phyloP scores from a whole-genome alignment of 768 basidiomycete genomes.

The Megacollybia marginata region DNA sequence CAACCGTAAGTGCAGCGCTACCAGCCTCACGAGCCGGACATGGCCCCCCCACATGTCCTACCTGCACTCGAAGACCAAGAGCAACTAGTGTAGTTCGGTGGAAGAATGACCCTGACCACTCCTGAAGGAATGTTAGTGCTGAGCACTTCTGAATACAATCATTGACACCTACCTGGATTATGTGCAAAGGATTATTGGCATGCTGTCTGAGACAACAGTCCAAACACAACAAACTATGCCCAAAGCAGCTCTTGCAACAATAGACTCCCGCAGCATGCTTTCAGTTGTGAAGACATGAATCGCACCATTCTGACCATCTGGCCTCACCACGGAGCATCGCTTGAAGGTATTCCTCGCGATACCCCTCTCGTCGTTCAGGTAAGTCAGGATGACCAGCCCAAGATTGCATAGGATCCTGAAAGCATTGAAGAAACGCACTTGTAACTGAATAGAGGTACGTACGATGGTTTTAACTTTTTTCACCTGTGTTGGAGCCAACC shows the following conservation, averaged over 20 bases:
- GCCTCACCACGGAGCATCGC: background rate
- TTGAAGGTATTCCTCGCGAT: background rate
- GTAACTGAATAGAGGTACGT: background rate
- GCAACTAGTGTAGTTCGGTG: background rate
- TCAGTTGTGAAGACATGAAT: background rate
- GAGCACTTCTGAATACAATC: background rate
- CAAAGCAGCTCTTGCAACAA: background rate
- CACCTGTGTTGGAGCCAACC: background rate
- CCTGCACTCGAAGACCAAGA: background rate
- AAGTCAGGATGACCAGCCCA: background rate
- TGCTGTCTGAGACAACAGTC: background rate
- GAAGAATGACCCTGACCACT: background rate
- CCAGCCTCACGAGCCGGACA: background rate
- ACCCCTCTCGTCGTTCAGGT: background rate
- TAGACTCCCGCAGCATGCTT: background rate
- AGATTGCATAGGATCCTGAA: background rate
- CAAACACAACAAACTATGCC: background rate
- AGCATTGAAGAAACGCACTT: background rate
- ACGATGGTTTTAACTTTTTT: background rate
- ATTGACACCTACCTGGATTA: background rate
- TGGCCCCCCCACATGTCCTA: background rate
- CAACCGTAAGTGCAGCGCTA: conserved; percentile 1
- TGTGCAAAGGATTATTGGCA: background rate
- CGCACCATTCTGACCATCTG: background rate
- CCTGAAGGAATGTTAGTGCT: background rate